Evolutionary conservation across 192 early-diverging fungal genomes (phyloP).

Genomic region (Rhizophlyctis rosea): DNA sequence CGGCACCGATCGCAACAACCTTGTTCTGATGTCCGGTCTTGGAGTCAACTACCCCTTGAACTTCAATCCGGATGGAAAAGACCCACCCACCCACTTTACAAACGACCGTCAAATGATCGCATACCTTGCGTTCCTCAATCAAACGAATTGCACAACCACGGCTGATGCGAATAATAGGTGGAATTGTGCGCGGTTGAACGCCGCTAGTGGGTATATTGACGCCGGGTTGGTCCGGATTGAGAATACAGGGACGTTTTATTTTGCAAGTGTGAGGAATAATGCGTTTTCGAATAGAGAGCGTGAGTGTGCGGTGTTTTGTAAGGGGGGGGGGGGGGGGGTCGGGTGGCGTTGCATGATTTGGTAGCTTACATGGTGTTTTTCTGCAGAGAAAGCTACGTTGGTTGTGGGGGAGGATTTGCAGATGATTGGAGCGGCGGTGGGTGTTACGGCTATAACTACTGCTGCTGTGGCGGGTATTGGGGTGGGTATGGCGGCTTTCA

Average conservation of each 20-base stretch:
- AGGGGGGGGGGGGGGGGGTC: no score
- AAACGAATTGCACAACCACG: constrained; percentile 24
- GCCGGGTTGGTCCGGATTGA: constrained; percentile 27
- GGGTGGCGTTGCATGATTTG: no score
- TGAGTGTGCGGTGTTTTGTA: neutral
- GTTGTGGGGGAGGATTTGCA: constrained; percentile 17
- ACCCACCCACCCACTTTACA: constrained; percentile 26
- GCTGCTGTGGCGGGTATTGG: constrained; percentile 11
- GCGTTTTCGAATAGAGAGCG: constrained; percentile 35
- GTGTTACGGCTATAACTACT: constrained; percentile 15
- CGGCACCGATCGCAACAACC: constrained; percentile 38
- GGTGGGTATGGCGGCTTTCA: constrained; percentile 5
- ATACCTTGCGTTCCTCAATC: constrained; percentile 28
- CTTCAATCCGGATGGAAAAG: constrained; percentile 23
- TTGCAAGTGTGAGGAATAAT: constrained; percentile 28
- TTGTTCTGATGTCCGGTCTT: constrained; percentile 16
- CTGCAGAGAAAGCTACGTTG: constrained; percentile 21
- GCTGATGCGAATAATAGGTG: constrained; percentile 20
- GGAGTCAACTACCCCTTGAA: constrained; percentile 31
- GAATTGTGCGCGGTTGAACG: constrained; percentile 27
- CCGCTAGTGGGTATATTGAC: constrained; percentile 29
- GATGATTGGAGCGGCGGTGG: constrained; percentile 9
- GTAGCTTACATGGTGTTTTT: no score
- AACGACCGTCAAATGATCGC: constrained; percentile 30
- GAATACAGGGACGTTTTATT: constrained; percentile 27